These are phyloP conservation scores for Gymnopilus junonius DNA, from an alignment of 768 basidiomycete genomes.

Conservation along the genomic window DNA sequence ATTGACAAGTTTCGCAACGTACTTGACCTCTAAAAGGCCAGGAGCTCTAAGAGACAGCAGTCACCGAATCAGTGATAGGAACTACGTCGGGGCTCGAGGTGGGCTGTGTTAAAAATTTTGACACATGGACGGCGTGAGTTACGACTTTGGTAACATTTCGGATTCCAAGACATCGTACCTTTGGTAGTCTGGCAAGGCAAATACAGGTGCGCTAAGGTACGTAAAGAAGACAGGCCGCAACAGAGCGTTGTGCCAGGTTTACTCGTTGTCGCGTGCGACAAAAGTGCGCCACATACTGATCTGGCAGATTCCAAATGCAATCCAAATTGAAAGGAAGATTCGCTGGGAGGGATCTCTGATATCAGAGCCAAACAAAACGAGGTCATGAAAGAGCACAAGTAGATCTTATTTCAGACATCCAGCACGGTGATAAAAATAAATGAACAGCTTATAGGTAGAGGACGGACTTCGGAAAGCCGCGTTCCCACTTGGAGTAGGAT, in stretches of 20 bases:
- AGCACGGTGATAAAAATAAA: background rate
- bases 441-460: background rate
- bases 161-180: background rate
- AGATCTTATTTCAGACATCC: background rate
- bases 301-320: background rate
- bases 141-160: background rate
- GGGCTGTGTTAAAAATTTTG: background rate
- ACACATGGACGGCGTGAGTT: background rate
- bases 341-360: background rate
- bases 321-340: background rate
- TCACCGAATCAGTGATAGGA: background rate
- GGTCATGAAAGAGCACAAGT: background rate
- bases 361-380: background rate
- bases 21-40: background rate
- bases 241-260: background rate
- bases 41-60: background rate
- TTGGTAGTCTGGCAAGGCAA: background rate
- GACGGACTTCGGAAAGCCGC: slow-evolving; percentile 5
- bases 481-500: background rate
- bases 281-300: background rate
- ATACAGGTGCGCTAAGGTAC: background rate
- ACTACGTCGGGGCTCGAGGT: background rate
- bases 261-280: background rate
- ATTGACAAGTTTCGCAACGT: background rate
- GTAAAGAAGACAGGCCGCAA: background rate